These are phyloP conservation scores for Clarireedia paspali DNA, from an alignment of 2,329 filamentous ascomycete genomes.

Conservation along the genomic window DNA sequence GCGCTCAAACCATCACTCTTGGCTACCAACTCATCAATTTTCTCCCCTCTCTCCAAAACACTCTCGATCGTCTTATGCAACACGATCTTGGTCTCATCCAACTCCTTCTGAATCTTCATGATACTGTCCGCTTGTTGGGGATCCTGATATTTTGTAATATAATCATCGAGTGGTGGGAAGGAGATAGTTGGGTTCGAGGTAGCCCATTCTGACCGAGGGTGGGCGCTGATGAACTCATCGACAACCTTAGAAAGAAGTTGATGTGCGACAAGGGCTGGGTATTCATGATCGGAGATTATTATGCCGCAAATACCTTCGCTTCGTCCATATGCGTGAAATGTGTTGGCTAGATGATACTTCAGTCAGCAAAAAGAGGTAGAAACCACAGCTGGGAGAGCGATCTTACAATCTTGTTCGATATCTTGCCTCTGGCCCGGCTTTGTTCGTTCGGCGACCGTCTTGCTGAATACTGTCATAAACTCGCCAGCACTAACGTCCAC, in stretches of 20 bases:
- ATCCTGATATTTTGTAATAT: constrained; percentile 58
- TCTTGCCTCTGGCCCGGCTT: constrained; percentile 75
- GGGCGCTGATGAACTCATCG: constrained; percentile 75
- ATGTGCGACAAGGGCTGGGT: constrained; percentile 73
- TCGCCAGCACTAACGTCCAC: constrained; percentile 39
- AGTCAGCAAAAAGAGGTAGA: background rate
- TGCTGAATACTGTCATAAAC: constrained; percentile 79
- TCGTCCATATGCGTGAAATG: constrained; percentile 70
- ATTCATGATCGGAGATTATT: constrained; percentile 70
- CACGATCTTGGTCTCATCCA: constrained; percentile 96
- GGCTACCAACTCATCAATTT: constrained; percentile 86
- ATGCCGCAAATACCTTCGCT: constrained; percentile 69
- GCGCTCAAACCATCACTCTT: constrained; percentile 88
- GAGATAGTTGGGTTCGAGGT: constrained; percentile 45
- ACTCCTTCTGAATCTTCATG: constrained; percentile 89
- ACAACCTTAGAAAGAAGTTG: constrained; percentile 79
- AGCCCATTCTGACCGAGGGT: constrained; percentile 63
- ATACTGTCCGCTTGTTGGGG: constrained; percentile 86
- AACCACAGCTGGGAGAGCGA: background rate
- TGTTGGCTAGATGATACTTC: constrained; percentile 45
- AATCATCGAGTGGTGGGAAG: constrained; percentile 73
- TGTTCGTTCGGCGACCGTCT: constrained; percentile 82
- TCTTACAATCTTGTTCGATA: constrained; percentile 68
- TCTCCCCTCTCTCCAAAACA: constrained; percentile 84
- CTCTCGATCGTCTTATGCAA: constrained; percentile 95